Conservation (phyloP, 2,329 filamentous ascomycete species). For the Akanthomyces dipterigenus region DNA sequence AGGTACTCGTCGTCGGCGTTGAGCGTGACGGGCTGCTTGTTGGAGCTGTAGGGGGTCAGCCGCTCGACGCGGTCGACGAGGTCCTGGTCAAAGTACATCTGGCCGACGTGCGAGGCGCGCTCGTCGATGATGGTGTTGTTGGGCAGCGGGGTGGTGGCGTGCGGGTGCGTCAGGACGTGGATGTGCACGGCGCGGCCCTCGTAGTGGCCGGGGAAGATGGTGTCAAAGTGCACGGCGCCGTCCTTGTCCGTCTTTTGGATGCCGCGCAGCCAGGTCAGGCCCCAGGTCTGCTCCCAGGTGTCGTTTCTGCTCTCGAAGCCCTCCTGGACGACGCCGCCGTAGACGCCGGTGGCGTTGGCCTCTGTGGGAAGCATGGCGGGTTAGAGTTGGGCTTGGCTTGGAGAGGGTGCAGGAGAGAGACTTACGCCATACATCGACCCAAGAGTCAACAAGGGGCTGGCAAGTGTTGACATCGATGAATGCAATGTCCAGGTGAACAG, state of each 20-base stretch:
- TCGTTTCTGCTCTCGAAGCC: constrained; percentile 7
- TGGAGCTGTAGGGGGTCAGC: constrained; percentile 36
- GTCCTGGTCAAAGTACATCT: constrained; percentile 54
- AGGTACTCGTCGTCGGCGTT: constrained; percentile 47
- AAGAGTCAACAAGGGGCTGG: constrained; percentile 31
- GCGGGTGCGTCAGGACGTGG: constrained; percentile 30
- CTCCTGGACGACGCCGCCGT: constrained; percentile 11
- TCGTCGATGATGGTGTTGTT: constrained; percentile 47
- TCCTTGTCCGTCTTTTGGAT: constrained; percentile 32
- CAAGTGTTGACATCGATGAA: constrained; percentile 40
- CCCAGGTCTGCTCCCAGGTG: constrained; percentile 10
- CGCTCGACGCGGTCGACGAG: constrained; percentile 44
- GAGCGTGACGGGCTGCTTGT: constrained; percentile 36
- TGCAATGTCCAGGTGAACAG: constrained; percentile 36
- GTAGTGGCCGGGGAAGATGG: constrained; percentile 39
- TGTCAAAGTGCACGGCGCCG: constrained; percentile 35
- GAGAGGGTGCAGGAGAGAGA: background rate
- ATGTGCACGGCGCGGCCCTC: constrained; percentile 33
- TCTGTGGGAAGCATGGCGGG: background rate
- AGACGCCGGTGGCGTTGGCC: constrained; percentile 12
- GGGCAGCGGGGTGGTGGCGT: constrained; percentile 29
- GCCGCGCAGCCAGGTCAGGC: constrained; percentile 33
- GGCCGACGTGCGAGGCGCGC: constrained; percentile 51
- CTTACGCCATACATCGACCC: constrained; percentile 36
- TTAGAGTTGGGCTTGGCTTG: background rate